Evolutionary conservation across 2,329 filamentous ascomycete species (phyloP).

Genomic region (Diaporthe australafricana): DNA sequence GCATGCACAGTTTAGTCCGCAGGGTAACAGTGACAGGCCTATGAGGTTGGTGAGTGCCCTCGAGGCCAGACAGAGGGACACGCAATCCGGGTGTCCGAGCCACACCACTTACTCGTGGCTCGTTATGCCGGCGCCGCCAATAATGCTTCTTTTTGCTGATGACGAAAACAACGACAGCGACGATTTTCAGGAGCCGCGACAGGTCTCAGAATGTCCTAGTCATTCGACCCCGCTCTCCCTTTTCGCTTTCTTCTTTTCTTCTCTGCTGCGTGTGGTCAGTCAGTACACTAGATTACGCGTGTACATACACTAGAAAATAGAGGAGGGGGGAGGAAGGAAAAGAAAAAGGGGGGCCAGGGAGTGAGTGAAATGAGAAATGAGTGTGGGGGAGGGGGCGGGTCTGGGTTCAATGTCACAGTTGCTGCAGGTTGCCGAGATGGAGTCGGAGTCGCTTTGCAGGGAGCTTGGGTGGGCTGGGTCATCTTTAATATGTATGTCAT

Average conservation of each 20-base stretch:
- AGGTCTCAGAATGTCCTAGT: conserved; percentile 9
- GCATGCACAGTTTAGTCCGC: neutral
- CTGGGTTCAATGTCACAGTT: conserved; percentile 13
- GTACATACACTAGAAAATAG: neutral
- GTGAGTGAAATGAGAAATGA: conserved; percentile 24
- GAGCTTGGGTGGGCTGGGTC: neutral
- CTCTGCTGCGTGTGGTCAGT: neutral
- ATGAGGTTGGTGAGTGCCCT: neutral
- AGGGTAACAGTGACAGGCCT: neutral
- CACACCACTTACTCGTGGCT: conserved; percentile 6
- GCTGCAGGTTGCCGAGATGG: neutral
- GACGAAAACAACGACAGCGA: neutral
- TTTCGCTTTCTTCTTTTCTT: too few relatives aligned
- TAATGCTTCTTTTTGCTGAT: neutral
- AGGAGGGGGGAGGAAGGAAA: neutral
- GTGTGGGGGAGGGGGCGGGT: conserved; percentile 24
- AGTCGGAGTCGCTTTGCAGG: neutral
- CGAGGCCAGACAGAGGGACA: neutral
- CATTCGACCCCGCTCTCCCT: neutral
- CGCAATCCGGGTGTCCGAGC: conserved; percentile 22
- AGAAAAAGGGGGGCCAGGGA: conserved; percentile 16
- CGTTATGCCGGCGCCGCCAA: neutral
- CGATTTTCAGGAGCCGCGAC: conserved; percentile 1
- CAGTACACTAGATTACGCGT: too few relatives aligned
- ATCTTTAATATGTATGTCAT: neutral